Conservation (phyloP, 805 yeast genomes). For the Teunomyces panamensis region DNA sequence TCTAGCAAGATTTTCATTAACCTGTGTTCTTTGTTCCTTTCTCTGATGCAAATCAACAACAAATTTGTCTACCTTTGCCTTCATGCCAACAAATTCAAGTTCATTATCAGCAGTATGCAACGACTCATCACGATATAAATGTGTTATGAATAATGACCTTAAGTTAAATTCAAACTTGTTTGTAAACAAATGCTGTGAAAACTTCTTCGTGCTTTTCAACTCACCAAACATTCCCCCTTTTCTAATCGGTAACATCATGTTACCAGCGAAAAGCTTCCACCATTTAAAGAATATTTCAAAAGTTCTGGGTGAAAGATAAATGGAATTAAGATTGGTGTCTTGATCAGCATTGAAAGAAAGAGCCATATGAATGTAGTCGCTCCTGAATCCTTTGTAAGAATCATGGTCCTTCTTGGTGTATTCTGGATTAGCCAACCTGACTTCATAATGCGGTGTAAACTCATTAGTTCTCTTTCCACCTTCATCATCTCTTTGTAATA, state of each 20-base stretch:
- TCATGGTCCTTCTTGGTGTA: conserved; percentile 40
- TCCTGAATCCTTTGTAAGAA: conserved; percentile 40
- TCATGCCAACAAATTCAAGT: conserved; percentile 65
- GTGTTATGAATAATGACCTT: conserved; percentile 71
- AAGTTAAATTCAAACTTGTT: conserved; percentile 76
- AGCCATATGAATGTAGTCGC: conserved; percentile 39
- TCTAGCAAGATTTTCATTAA: conserved; percentile 45
- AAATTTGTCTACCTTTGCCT: conserved; percentile 38
- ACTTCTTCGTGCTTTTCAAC: conserved; percentile 54
- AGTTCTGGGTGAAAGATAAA: conserved; percentile 72
- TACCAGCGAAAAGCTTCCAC: conserved; percentile 86
- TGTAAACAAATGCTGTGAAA: conserved; percentile 71
- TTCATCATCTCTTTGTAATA: conserved; percentile 45
- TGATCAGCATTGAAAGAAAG: conserved; percentile 36
- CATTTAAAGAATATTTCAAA: conserved; percentile 70
- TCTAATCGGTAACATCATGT: conserved; percentile 74
- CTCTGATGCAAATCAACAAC: conserved; percentile 41
- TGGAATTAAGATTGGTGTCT: conserved; percentile 54
- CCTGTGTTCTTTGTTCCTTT: conserved; percentile 32
- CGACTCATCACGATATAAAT: conserved; percentile 57
- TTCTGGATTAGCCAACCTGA: conserved; percentile 55
- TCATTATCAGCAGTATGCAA: conserved; percentile 39
- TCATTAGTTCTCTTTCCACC: conserved; percentile 40
- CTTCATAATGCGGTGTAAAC: conserved; percentile 59
- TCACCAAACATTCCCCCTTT: conserved; percentile 70